phyloP scores from a whole-genome alignment of 768 basidiomycete genomes.

The Porpolomopsis calyptriformis region DNA sequence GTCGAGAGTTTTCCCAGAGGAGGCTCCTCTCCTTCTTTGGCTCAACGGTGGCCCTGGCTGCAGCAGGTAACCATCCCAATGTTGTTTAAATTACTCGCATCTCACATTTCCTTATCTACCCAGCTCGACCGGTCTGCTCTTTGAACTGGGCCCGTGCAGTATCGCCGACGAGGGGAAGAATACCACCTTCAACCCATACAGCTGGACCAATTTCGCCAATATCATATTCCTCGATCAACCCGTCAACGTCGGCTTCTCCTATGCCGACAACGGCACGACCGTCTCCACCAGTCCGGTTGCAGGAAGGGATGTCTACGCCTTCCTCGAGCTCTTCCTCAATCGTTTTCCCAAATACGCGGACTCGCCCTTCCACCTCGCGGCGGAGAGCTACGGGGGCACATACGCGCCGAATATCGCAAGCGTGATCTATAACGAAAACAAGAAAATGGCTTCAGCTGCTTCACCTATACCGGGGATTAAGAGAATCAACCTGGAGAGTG shows the following conservation, averaged over 20 bases:
- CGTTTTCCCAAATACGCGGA: slow-evolving; percentile 65
- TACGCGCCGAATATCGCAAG: slow-evolving; percentile 83
- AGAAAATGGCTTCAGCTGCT: slow-evolving; percentile 31
- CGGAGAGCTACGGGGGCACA: slow-evolving; percentile 69
- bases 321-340: slow-evolving; percentile 70
- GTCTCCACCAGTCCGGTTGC: slow-evolving; percentile 78
- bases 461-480: slow-evolving; percentile 38
- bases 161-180: slow-evolving; percentile 60
- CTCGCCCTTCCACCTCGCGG: slow-evolving; percentile 67
- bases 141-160: slow-evolving; percentile 86
- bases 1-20: slow-evolving; percentile 56
- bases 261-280: slow-evolving; percentile 59
- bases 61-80: slow-evolving; percentile 29
- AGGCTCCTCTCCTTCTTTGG: slow-evolving; percentile 84
- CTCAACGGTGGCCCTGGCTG: slow-evolving; percentile 74
- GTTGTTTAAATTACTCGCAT: not conserved
- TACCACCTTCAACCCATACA: slow-evolving; percentile 63
- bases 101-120: not conserved
- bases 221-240: slow-evolving; percentile 75
- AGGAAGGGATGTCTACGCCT: slow-evolving; percentile 83
- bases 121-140: slow-evolving; percentile 67
- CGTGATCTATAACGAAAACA: slow-evolving; percentile 71
- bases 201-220: slow-evolving; percentile 79
- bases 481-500: slow-evolving; percentile 69
- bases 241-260: slow-evolving; percentile 85